Base-by-base conservation (phyloP, 2,329 filamentous ascomycete species). In the Talaromyces sp. region DNA sequence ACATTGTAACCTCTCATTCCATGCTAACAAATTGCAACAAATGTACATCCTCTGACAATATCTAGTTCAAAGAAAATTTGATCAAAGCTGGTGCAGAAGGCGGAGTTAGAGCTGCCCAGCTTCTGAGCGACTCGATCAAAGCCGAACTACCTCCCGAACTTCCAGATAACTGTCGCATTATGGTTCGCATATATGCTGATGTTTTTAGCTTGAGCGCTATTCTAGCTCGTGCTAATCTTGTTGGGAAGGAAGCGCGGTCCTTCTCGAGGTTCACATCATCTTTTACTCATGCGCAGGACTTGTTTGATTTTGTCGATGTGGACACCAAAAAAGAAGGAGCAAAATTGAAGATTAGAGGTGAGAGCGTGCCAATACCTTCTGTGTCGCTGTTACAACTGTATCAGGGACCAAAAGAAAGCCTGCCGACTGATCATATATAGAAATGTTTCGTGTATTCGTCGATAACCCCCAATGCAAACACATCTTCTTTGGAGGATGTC, bases 401-500 rank as follows among this genome's bases (percentile, higher is more conserved):
- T 15, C 47, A 53, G 25, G 29, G 22, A 6, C 15, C 25, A 29
- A 8, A 15, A 5, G 3, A 53, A 31, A 25, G 25, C 25, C 47
- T n/a, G 10, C 36, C 27, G 29, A 31, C 29, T 54, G 51, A 54
- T 22, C n/a, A 43, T 19, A 34, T 34, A 25, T 54, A 77, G 75
- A 76, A 69, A 73, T 73, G 67, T 76, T 78, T 63, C 73, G 71
- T 2, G 77, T 88, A 1, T 87, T 86, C 67, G 82, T 80, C 38
- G 83, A 87, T 54, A 86, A 85, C 69, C 76, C 80, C 3, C 85
- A 88, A 70, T 90, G 88, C 77, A 86, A 85, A 69, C 87, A 88
- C 71, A 86, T 90, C 40, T 86, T 85, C 70, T 86, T 88, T 65
- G 88, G 86, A 5, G 86, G 83, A 45, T 89, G 87, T 70, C 86